Percentiles rank a stretch among this genome's conserved stretches.
Conservation (phyloP, 129 eudicot genomes). For the Smallanthus sonchifolius region DNA sequence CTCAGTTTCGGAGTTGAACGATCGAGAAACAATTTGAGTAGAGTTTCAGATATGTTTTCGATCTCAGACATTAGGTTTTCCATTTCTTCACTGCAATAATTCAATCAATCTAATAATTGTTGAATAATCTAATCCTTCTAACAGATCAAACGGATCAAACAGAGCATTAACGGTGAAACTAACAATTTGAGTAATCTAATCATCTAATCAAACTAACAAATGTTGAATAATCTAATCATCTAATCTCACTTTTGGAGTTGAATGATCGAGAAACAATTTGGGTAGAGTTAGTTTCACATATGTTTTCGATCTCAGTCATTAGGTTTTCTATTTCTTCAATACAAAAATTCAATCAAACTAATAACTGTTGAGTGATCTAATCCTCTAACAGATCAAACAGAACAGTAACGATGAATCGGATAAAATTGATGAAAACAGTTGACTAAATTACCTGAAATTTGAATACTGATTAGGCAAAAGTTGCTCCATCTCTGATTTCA, state of each 20-base stretch:
- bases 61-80: slow-evolving; percentile 40
- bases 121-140: too few relatives aligned
- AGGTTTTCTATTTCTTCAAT: slow-evolving; percentile 60
- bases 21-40: slow-evolving; percentile 29
- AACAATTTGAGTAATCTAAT: too few relatives aligned
- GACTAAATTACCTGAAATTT: slow-evolving; percentile 57
- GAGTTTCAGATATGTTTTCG: slow-evolving; percentile 35
- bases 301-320: slow-evolving; percentile 36
- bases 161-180: too few relatives aligned
- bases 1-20: slow-evolving; percentile 3
- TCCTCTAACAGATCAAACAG: not conserved
- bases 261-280: slow-evolving; percentile 15
- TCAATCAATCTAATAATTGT: not conserved
- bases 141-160: too few relatives aligned
- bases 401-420: not conserved
- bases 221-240: not conserved
- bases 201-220: too few relatives aligned
- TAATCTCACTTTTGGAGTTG: slow-evolving; percentile 1
- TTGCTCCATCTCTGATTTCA: slow-evolving; percentile 58
- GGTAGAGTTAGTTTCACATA: slow-evolving; percentile 31
- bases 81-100: slow-evolving; percentile 48
- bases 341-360: not conserved
- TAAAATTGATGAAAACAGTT: not conserved
- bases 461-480: slow-evolving; percentile 54
- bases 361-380: not conserved